Evolutionary conservation across 305 asterid genomes (phyloP).

Genomic region (Solanum hybrid): DNA sequence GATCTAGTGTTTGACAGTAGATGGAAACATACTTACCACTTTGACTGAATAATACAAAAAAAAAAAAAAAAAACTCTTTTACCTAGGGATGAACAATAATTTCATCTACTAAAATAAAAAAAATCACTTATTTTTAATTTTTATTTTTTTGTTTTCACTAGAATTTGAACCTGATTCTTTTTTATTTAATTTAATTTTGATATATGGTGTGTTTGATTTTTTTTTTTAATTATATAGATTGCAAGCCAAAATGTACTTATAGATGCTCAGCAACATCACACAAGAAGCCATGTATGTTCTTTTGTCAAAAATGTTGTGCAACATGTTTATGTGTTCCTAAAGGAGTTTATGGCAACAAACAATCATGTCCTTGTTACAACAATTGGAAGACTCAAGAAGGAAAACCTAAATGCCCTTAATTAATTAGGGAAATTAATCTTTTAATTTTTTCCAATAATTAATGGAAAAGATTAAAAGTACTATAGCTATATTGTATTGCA

Average conservation of each 20-base stretch:
- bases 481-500: background rate
- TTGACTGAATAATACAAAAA: background rate
- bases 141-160: background rate
- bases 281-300: slow-evolving; percentile 55
- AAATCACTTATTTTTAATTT: background rate
- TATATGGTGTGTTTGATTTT: background rate
- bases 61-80: background rate
- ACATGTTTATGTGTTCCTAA: slow-evolving; percentile 45
- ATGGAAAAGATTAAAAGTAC: background rate
- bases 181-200: background rate
- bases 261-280: slow-evolving; percentile 55
- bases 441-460: background rate
- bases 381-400: slow-evolving; percentile 57
- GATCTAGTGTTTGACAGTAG: background rate
- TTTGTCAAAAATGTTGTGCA: slow-evolving; percentile 41
- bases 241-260: slow-evolving; percentile 31
- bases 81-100: background rate
- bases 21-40: background rate
- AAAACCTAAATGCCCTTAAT: slow-evolving; percentile 47
- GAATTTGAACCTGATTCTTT: background rate
- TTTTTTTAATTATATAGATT: slow-evolving; percentile 11
- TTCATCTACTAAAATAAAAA: background rate
- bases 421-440: background rate
- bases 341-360: slow-evolving; percentile 41
- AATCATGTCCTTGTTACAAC: slow-evolving; percentile 53